Base-by-base conservation (phyloP, 1,284 basidiomycete species). In the Grifola frondosa region DNA sequence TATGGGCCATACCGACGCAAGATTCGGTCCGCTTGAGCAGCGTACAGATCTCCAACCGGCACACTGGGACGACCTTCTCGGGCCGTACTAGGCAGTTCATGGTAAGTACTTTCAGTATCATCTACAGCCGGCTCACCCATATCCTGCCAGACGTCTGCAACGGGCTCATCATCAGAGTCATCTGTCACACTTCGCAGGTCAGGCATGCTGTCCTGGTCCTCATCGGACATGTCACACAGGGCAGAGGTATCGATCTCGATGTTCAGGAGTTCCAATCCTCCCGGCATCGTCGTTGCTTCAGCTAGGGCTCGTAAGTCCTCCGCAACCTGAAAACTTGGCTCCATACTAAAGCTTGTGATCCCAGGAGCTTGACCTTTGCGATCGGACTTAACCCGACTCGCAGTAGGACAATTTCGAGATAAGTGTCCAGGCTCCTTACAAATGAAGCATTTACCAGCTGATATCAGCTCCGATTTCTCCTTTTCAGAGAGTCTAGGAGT, bases 381-480 rank as follows among this genome's bases (percentile, higher is more conserved):
- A 13, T 42, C 34, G 6, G 47, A 51, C 33, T 26, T 36, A 1
- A 44, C 44, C 2, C 25, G n/a, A 13, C 24, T 40, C 5, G 8
- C 25, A 9, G 39, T 17, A 0, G 50, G 52, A 23, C 50, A 52
- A 13, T 49, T 34, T 4, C 48, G 44, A 3, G 34, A 11, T 22
- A 52, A 31, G 30, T 54, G 54, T 0, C 52, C 50, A 0, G 43
- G 11, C 35, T 54, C 40, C 9, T 42, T 34, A 22, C 51, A 53
- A 9, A 30, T 17, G 41, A 48, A 53, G 23, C 53, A 55, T 20
- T 49, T 49, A 1, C 43, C 46, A 3, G 42, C 41, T 2, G 42
- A 40, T 1, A n/a, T 5, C 4, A 48, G 39, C 12, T 55, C 50
- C 1, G 26, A 23, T 4, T 26, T 32, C 23, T 50, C 39, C n/a